Evolutionary conservation across 192 early-diverging fungal genomes (phyloP).

Genomic region (Funneliformis mosseae): DNA sequence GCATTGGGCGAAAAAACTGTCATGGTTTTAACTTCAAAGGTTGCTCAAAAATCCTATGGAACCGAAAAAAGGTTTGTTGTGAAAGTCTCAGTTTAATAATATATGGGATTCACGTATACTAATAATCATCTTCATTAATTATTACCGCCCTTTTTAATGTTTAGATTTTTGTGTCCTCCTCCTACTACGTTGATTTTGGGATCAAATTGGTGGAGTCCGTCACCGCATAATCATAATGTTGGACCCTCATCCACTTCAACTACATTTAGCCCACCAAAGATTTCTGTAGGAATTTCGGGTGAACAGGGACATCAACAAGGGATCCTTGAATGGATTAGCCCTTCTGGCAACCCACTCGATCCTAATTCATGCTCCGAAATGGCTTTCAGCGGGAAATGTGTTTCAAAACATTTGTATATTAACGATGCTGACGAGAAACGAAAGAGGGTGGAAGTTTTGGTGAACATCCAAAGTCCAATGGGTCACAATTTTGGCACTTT

Average conservation of each 20-base stretch:
- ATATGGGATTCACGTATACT: neutral
- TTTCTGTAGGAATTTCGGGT: slow-evolving; percentile 63
- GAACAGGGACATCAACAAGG: slow-evolving; percentile 57
- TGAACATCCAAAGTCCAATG: slow-evolving; percentile 68
- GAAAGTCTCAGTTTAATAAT: neutral
- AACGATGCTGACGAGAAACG: slow-evolving; percentile 85
- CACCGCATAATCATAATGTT: slow-evolving; percentile 30
- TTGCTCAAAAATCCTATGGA: slow-evolving; percentile 93
- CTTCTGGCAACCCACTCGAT: slow-evolving; percentile 50
- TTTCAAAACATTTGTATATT: slow-evolving; percentile 83
- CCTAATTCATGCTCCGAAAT: slow-evolving; percentile 48
- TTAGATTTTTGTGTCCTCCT: slow-evolving; percentile 79
- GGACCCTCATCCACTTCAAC: slow-evolving; percentile 17
- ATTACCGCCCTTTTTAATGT: neutral
- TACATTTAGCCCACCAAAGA: slow-evolving; percentile 47
- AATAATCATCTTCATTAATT: neutral
- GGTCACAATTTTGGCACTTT: slow-evolving; percentile 67
- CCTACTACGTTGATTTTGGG: slow-evolving; percentile 81
- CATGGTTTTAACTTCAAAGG: slow-evolving; percentile 81
- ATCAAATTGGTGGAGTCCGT: slow-evolving; percentile 66
- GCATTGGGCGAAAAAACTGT: slow-evolving; percentile 63
- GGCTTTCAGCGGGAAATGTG: slow-evolving; percentile 70
- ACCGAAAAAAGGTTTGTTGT: slow-evolving; percentile 76
- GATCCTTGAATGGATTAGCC: slow-evolving; percentile 56
- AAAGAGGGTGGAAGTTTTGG: slow-evolving; percentile 74